Conservation (phyloP, 176 grass and related monocot genomes). For the Typha latifolia region DNA sequence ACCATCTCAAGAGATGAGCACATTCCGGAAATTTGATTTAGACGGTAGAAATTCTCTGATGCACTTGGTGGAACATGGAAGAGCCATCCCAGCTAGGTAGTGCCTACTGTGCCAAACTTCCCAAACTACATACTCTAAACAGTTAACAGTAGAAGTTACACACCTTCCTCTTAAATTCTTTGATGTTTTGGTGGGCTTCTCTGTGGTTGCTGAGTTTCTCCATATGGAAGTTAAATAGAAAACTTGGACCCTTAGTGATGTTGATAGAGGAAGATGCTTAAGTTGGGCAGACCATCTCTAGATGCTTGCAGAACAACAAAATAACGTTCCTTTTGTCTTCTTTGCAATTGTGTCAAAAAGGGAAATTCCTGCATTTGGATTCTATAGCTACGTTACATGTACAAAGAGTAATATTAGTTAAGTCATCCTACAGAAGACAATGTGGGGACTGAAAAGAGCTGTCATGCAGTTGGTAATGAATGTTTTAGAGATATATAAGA, state of each 20-base stretch:
- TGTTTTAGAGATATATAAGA: neutral
- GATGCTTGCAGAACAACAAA: slow-evolving; percentile 1
- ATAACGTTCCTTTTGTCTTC: neutral
- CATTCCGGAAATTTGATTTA: too few relatives aligned
- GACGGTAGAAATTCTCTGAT: too few relatives aligned
- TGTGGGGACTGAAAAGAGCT: neutral
- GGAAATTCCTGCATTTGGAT: neutral
- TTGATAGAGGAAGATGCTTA: neutral
- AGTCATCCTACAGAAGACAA: neutral
- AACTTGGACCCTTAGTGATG: neutral
- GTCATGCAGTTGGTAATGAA: slow-evolving; percentile 4
- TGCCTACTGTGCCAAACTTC: neutral
- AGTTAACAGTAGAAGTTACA: neutral
- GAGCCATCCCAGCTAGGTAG: neutral
- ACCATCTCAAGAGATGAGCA: too few relatives aligned
- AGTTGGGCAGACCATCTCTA: neutral
- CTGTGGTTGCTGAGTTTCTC: neutral
- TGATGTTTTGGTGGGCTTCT: neutral
- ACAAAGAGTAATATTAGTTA: neutral
- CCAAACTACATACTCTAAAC: neutral
- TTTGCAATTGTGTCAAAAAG: neutral
- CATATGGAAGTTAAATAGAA: neutral
- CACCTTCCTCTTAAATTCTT: neutral
- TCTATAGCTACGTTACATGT: neutral
- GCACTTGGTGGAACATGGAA: neutral